phyloP scores from a whole-genome alignment of 768 basidiomycete species.

The Hirschioporus abietinus region DNA sequence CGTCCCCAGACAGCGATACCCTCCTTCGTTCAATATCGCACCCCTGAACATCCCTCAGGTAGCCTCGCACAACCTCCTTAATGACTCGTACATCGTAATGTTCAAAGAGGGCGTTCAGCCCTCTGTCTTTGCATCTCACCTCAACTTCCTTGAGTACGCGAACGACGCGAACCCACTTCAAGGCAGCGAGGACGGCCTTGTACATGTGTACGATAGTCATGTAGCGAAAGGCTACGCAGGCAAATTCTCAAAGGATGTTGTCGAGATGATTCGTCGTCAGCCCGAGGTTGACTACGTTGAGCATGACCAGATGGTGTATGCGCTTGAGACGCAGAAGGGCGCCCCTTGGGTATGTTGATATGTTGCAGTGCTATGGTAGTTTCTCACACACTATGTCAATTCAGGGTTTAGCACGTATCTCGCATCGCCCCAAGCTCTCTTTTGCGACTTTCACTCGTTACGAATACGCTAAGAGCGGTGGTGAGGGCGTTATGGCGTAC shows the following conservation, averaged over 20 bases:
- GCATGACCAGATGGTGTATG: slow-evolving; percentile 88
- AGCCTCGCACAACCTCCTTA: slow-evolving; percentile 58
- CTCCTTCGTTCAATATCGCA: slow-evolving; percentile 8
- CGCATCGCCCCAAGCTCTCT: slow-evolving; percentile 71
- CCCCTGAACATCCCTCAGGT: slow-evolving; percentile 6
- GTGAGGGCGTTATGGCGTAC: slow-evolving; percentile 91
- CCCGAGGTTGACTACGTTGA: slow-evolving; percentile 94
- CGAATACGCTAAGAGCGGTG: slow-evolving; percentile 62
- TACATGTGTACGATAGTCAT: slow-evolving; percentile 73
- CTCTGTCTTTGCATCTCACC: slow-evolving; percentile 62
- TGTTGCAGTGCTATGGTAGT: slow-evolving; percentile 9
- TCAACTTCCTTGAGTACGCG: slow-evolving; percentile 68
- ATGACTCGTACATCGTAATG: slow-evolving; percentile 94
- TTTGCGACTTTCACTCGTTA: slow-evolving; percentile 86
- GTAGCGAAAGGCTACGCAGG: slow-evolving; percentile 75
- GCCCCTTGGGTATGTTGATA: slow-evolving; percentile 77
- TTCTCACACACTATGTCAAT: slow-evolving; percentile 7
- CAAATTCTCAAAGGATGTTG: slow-evolving; percentile 58
- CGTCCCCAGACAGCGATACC: slow-evolving; percentile 2
- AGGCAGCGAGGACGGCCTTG: slow-evolving; percentile 43
- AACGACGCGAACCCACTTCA: slow-evolving; percentile 52
- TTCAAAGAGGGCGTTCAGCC: slow-evolving; percentile 66
- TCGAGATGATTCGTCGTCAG: slow-evolving; percentile 72
- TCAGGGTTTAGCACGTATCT: slow-evolving; percentile 93
- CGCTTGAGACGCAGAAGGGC: slow-evolving; percentile 51